phyloP scores from a whole-genome alignment of 129 eudicot species.

The Deinandra increscens region DNA sequence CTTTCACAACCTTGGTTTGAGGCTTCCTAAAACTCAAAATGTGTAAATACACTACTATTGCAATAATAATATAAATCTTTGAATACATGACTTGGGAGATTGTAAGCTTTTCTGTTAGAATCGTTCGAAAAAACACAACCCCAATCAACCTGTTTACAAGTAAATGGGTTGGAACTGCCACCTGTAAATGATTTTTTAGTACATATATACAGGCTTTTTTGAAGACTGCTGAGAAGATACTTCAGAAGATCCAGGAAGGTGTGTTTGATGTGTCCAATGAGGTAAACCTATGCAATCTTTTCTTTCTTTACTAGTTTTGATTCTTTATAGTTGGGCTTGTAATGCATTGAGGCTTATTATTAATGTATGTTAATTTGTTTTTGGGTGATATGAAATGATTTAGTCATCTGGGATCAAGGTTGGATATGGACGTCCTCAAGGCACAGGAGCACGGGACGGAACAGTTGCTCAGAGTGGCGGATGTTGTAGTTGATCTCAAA shows the following conservation, averaged over 20 bases:
- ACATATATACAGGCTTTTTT: constrained; percentile 56
- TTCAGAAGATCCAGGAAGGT: constrained; percentile 79
- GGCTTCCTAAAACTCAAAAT: too few relatives aligned
- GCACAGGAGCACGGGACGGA: constrained; percentile 46
- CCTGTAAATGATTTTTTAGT: background rate
- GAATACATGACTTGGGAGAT: background rate
- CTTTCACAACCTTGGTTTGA: too few relatives aligned
- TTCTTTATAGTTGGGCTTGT: background rate
- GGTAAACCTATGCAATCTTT: constrained; percentile 36
- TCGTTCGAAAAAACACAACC: background rate
- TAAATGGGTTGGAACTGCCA: background rate
- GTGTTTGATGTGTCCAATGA: constrained; percentile 80
- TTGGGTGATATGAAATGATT: constrained; percentile 14
- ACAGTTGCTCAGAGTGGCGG: constrained; percentile 70
- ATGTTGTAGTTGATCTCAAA: constrained; percentile 50
- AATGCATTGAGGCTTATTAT: background rate
- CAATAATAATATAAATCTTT: background rate
- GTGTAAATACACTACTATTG: background rate
- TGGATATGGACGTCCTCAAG: constrained; percentile 48
- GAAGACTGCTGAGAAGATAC: constrained; percentile 68
- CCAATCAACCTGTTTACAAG: background rate
- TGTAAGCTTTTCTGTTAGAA: background rate
- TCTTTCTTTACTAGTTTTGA: constrained; percentile 1
- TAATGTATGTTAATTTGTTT: background rate
- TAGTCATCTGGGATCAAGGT: constrained; percentile 64